Evolutionary conservation across 805 yeast genomes (phyloP).

Genomic region (Candida maris): DNA sequence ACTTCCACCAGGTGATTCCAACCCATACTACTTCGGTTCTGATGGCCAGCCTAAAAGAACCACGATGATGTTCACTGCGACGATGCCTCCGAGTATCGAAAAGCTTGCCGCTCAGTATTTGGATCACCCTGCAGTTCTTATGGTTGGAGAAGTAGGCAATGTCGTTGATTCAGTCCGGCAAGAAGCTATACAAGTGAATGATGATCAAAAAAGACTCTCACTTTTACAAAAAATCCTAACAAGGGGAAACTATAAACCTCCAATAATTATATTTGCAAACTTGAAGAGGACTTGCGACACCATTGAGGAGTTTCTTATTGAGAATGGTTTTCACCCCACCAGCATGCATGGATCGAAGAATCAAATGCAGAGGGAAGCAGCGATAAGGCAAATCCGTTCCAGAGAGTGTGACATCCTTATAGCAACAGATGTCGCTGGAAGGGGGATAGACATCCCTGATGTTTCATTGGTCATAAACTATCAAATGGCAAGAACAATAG

Average conservation of each 20-base stretch:
- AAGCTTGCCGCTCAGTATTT: slow-evolving; percentile 62
- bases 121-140: slow-evolving; percentile 55
- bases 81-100: slow-evolving; percentile 76
- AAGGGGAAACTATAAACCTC: slow-evolving; percentile 38
- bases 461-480: slow-evolving; percentile 83
- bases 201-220: slow-evolving; percentile 42
- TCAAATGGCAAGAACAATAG: slow-evolving; percentile 75
- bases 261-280: slow-evolving; percentile 79
- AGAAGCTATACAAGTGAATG: slow-evolving; percentile 49
- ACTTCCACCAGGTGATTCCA: slow-evolving; percentile 45
- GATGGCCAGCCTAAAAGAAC: slow-evolving; percentile 41
- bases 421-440: slow-evolving; percentile 94
- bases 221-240: slow-evolving; percentile 39
- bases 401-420: slow-evolving; percentile 62
- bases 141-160: slow-evolving; percentile 64
- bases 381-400: slow-evolving; percentile 55
- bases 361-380: slow-evolving; percentile 81
- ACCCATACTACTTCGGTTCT: slow-evolving; percentile 32
- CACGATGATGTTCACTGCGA: slow-evolving; percentile 93
- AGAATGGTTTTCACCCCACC: slow-evolving; percentile 47
- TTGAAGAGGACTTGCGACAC: slow-evolving; percentile 69
- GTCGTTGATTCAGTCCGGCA: slow-evolving; percentile 71
- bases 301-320: slow-evolving; percentile 48
- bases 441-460: slow-evolving; percentile 91
- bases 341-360: slow-evolving; percentile 83